A percentile compares a stretch with the other conserved stretches of the same genome.
Conservation (phyloP, 306 rosid genomes). For the Fragaria ananassa region DNA sequence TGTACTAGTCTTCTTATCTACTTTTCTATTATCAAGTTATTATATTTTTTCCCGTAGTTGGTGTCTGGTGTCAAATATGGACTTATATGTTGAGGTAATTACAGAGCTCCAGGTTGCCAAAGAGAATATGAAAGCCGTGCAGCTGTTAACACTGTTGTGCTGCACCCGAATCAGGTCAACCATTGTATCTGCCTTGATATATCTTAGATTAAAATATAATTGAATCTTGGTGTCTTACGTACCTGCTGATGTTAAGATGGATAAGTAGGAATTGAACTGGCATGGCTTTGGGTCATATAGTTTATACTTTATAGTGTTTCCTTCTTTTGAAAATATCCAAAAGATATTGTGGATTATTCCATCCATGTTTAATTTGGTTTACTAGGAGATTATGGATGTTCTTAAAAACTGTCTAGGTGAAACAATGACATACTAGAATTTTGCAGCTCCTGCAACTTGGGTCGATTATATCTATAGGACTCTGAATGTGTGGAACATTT, state of each 20-base stretch:
- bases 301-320: neutral
- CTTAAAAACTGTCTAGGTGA: neutral
- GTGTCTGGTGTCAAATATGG: slow-evolving; percentile 5
- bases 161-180: slow-evolving; percentile 91
- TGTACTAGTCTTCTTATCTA: neutral
- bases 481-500: neutral
- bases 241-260: neutral
- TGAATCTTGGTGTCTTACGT: neutral
- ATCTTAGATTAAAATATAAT: neutral
- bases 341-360: neutral
- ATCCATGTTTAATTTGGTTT: neutral
- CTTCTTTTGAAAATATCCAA: neutral
- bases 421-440: neutral
- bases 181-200: slow-evolving; percentile 18
- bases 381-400: neutral
- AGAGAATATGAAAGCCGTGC: slow-evolving; percentile 99
- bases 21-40: neutral
- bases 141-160: slow-evolving; percentile 94
- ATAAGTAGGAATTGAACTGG: neutral
- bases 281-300: neutral
- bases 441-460: neutral
- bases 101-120: slow-evolving; percentile 97
- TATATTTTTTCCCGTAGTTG: slow-evolving; percentile 1
- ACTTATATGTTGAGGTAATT: slow-evolving; percentile 23
- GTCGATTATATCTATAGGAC: neutral